Base-by-base conservation (phyloP, 805 yeast species). In the Saturnispora zaruensis region DNA sequence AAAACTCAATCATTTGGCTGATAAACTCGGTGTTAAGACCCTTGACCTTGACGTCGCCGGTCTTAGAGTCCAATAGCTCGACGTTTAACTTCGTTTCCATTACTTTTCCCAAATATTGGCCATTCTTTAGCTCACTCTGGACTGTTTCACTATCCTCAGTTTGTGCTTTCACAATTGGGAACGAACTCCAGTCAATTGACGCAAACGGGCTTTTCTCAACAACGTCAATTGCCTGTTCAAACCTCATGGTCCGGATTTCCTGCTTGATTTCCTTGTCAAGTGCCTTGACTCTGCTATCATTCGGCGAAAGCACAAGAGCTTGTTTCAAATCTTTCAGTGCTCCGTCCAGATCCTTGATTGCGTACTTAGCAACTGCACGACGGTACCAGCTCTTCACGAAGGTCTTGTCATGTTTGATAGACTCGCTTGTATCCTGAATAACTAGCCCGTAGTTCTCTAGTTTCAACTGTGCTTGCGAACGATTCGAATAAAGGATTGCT, bases 391-490 rank as follows among this genome's bases (percentile, higher is more conserved):
- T 89, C 66, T 91, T 91, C 33, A 81, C 67, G 60, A 87, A 84
- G 18, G 69, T 62, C 1, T 81, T 75, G 61, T 91, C 88, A 8
- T 82, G 59, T 44, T 73, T 76, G 41, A 93, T 73, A 1, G 97
- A 87, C 41, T 69, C 67, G 32, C 81, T 77, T 57, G 95, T 82
- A 64, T 90, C 96, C n/a, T 66, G 70, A 2, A 90, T 76, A 0
- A 96, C 95, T 48, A 79, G 72, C 3, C 96, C 98, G 64, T 84
- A 90, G 59, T 82, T 83, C 64, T 91, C 99, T 50, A 82, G 65
- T 59, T 88, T 87, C 61, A 91, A 79, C 57, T 89, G 83, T 1
- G 88, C 96, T 63, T 88, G 89, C 0, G 98, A 96, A 55, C 96
- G 74, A 66, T 91, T 91, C 8, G 96, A 82, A 62, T 73, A 87